Base-by-base conservation (phyloP, 257 asterid species). In the Penstemon barbatus region DNA sequence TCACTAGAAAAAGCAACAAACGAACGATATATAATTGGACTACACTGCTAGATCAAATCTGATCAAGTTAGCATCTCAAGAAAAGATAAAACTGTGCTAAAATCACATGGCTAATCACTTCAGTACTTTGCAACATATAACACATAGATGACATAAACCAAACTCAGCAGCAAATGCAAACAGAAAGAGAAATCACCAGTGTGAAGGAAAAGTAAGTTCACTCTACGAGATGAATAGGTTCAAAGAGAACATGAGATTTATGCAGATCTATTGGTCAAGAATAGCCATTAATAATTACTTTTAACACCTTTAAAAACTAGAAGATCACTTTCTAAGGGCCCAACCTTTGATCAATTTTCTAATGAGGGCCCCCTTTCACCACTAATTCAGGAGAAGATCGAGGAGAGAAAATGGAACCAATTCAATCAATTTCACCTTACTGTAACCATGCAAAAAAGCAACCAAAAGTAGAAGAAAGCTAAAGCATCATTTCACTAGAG, bases 371-470 rank as follows among this genome's bases (percentile, higher is more conserved):
- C 85, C 60, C 77, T 60, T 25, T 68, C 36, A 63, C 70, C 82
- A 76, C 75, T 58, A 78, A 61, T 65, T 78, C 83, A 75, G 73
- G 61, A 65, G 71, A 63, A 69, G 40, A 4, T 36, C 33, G 33
- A 25, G 33, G 5, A 64, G 50, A 56, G 50, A 69, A 52, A 54
- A 75, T 18, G 57, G 50, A 68, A 45, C 58, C 65, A 63, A 54
- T 63, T 53, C 78, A 80, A 80, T 70, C 75, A 80, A 72, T 75
- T 79, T 36, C 78, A 70, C 83, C 80, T 70, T 74, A 79, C 79
- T 67, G 51, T 56, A 54, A 70, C 65, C 88, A 83, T 80, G 88
- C 80, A 25, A 11, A 83, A 65, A 75, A 73, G 63, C 48, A 68
- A 72, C 61, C 69, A 77, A 63, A 64, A 57, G 66, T 44, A 50